Evolutionary conservation across 1,139 yeast species (phyloP).

Genomic region (Kazachstania sp.): DNA sequence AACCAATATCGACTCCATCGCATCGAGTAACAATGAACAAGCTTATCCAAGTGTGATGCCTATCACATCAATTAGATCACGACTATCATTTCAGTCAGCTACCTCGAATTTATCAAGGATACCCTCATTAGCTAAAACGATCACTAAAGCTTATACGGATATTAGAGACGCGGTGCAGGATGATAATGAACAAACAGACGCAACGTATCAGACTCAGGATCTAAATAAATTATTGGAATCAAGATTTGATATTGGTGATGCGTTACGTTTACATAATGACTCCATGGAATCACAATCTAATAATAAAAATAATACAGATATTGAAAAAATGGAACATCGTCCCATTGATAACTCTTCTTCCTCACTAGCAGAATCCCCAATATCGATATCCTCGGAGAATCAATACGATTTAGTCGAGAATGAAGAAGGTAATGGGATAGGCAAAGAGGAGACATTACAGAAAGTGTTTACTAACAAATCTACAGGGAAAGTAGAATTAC

Average conservation of each 20-base stretch:
- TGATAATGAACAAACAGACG: constrained; percentile 20
- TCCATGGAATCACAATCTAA: neutral
- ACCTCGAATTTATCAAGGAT: constrained; percentile 3
- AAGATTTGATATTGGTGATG: constrained; percentile 28
- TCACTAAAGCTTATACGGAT: constrained; percentile 11
- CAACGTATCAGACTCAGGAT: constrained; percentile 6
- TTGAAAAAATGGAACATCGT: neutral
- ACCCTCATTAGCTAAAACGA: constrained; percentile 9
- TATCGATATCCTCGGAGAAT: neutral
- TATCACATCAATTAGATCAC: neutral
- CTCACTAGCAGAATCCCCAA: neutral
- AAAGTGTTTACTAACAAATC: constrained; percentile 31
- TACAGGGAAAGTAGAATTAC: constrained; percentile 34
- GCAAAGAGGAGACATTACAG: constrained; percentile 9
- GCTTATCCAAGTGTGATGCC: neutral
- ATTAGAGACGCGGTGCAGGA: constrained; percentile 23
- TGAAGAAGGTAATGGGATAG: too few species aligned
- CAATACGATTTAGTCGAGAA: neutral
- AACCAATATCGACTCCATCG: neutral
- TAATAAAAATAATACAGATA: neutral
- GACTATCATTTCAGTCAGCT: neutral
- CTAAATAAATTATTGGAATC: constrained; percentile 17
- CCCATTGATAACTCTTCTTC: neutral
- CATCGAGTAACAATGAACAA: neutral
- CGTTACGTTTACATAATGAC: constrained; percentile 12